These are phyloP conservation scores for Gamarada debralockiae DNA, from an alignment of 495 filamentous ascomycete genomes.

Conservation along the genomic window DNA sequence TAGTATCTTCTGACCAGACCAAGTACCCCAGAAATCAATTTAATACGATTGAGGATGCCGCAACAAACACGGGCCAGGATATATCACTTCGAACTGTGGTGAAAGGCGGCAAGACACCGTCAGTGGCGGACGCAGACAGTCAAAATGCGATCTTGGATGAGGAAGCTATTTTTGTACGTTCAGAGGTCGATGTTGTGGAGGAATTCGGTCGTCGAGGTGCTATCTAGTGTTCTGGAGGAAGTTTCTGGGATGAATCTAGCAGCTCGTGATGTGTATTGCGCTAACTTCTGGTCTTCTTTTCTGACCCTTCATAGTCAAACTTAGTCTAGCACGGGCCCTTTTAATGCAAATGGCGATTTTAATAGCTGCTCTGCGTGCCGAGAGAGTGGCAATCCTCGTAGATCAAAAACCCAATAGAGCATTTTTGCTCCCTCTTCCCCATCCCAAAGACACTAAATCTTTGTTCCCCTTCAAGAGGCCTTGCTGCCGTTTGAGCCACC, in stretches of 20 bases:
- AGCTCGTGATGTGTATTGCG: no score
- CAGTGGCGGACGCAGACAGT: neutral
- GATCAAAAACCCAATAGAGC: no score
- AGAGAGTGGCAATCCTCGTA: no score
- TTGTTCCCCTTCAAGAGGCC: no score
- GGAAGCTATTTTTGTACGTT: conserved; percentile 1
- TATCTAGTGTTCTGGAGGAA: conserved; percentile 1
- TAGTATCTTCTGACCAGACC: neutral
- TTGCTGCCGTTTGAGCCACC: no score
- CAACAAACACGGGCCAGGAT: neutral
- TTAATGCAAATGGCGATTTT: no score
- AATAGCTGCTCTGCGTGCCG: no score
- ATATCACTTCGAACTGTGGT: neutral
- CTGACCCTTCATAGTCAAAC: no score
- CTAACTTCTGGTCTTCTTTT: no score
- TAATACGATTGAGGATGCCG: neutral
- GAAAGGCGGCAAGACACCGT: conserved; percentile 2
- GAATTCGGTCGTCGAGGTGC: neutral
- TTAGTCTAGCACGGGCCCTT: no score
- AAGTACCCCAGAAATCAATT: neutral
- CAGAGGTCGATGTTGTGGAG: conserved; percentile 3
- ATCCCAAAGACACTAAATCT: no score
- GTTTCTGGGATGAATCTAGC: neutral
- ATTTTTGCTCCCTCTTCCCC: no score
- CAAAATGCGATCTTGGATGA: neutral